Percentiles rank a stretch among this genome's conserved stretches.
Conservation (phyloP, 176 grass and related monocot species). For the Rhynchospora tenuis region DNA sequence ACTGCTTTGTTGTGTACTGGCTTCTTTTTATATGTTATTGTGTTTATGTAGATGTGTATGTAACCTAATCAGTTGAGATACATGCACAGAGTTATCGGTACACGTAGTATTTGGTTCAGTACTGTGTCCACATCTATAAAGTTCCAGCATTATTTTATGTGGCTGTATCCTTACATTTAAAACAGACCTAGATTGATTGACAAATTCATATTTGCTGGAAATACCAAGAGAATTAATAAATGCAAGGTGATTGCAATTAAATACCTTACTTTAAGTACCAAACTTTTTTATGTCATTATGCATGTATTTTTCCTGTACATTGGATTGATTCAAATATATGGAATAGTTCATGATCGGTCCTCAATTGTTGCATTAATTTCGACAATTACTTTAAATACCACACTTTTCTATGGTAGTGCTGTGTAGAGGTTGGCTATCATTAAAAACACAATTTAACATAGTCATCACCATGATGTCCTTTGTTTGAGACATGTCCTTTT, state of each 20-base stretch:
- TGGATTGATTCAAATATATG: background rate
- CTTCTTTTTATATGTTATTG: background rate
- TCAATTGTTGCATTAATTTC: background rate
- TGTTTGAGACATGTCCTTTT: background rate
- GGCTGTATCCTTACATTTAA: background rate
- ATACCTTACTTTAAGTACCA: background rate
- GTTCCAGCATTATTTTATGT: background rate
- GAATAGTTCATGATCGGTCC: background rate
- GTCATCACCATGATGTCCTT: background rate
- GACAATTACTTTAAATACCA: constrained; percentile 1
- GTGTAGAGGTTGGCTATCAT: background rate
- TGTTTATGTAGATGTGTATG: background rate
- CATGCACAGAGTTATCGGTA: background rate
- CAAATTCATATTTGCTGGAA: background rate
- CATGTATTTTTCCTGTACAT: background rate
- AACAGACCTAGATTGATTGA: background rate
- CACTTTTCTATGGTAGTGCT: constrained; percentile 7
- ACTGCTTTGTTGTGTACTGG: background rate
- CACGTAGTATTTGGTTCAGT: background rate
- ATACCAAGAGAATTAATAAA: background rate
- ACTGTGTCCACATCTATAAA: background rate
- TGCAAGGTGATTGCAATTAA: background rate
- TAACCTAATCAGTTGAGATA: background rate
- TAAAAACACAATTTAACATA: background rate
- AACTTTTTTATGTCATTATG: background rate